Conservation (phyloP, 2,329 filamentous ascomycete genomes). For the Exserohilum turcica region DNA sequence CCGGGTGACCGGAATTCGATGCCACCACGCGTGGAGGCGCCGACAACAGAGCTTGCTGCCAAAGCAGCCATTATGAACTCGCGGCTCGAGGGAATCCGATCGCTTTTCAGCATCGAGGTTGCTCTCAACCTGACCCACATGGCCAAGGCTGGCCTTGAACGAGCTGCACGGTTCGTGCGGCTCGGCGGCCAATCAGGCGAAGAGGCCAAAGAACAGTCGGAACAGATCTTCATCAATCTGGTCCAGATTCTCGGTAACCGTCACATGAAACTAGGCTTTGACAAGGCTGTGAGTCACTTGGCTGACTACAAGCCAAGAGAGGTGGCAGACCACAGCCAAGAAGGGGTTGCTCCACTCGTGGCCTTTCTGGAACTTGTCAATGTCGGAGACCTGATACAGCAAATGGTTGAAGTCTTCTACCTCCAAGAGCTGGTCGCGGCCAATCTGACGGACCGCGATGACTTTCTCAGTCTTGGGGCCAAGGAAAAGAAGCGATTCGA, state of each 20-base stretch:
- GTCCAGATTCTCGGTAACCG: slow-evolving; percentile 82
- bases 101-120: slow-evolving; percentile 94
- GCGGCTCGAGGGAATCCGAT: slow-evolving; percentile 89
- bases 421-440: slow-evolving; percentile 87
- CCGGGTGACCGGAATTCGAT: slow-evolving; percentile 45
- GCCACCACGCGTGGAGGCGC: slow-evolving; percentile 63
- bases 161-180: slow-evolving; percentile 79
- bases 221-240: slow-evolving; percentile 82
- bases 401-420: slow-evolving; percentile 99
- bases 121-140: slow-evolving; percentile 86
- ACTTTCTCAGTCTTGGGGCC: slow-evolving; percentile 89
- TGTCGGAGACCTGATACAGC: slow-evolving; percentile 94
- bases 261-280: slow-evolving; percentile 91
- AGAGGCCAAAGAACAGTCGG: slow-evolving; percentile 86
- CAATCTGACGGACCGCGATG: slow-evolving; percentile 86
- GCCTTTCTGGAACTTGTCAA: slow-evolving; percentile 98
- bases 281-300: slow-evolving; percentile 88
- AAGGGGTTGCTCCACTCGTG: slow-evolving; percentile 85
- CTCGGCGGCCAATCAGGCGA: slow-evolving; percentile 80
- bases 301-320: slow-evolving; percentile 90
- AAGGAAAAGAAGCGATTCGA: slow-evolving; percentile 98
- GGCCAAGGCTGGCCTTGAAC: slow-evolving; percentile 85
- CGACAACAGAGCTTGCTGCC: slow-evolving; percentile 88
- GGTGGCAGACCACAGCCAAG: slow-evolving; percentile 70
- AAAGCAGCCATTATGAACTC: slow-evolving; percentile 98